Conservation (phyloP, 805 yeast genomes). For the Candida stauntonica region DNA sequence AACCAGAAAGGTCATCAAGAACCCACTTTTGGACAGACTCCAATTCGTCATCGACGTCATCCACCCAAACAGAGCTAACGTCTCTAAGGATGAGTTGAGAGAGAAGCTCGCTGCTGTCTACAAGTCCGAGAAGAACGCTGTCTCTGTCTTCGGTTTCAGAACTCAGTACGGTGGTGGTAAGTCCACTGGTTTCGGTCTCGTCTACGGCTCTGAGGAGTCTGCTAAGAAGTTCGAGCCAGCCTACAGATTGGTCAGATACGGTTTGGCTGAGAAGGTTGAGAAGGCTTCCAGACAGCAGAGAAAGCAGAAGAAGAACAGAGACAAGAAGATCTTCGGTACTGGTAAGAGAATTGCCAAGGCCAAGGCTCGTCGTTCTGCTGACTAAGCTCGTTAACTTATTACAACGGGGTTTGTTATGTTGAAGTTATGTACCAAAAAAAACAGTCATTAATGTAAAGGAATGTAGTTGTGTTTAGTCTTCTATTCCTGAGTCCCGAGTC, state of each 20-base stretch:
- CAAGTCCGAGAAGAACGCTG: conserved; percentile 91
- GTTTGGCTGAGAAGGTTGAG: conserved; percentile 93
- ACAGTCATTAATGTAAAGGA: conserved; percentile 2
- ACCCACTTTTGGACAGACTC: conserved; percentile 99
- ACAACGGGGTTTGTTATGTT: conserved; percentile 1
- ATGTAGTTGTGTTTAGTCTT: too few species aligned
- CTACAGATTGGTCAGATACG: conserved; percentile 99
- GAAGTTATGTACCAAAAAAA: conserved; percentile 6
- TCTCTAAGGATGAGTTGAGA: conserved; percentile 98
- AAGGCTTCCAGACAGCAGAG: conserved; percentile 99
- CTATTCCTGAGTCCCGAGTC: too few species aligned
- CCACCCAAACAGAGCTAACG: conserved; percentile 99
- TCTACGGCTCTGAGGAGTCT: conserved; percentile 96
- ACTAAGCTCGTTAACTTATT: conserved; percentile 38
- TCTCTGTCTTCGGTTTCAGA: conserved; percentile 98
- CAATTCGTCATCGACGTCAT: conserved; percentile 99
- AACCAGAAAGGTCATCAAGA: conserved; percentile 97
- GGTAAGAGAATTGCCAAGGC: conserved; percentile 91
- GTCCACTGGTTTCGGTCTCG: conserved; percentile 98
- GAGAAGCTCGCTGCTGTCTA: conserved; percentile 84
- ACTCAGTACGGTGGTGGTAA: conserved; percentile 99
- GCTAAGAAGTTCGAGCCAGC: conserved; percentile 98
- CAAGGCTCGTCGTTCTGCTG: conserved; percentile 87
- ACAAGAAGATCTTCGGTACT: conserved; percentile 98
- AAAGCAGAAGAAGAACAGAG: conserved; percentile 99